These are phyloP conservation scores for Artemisia argyi DNA, from an alignment of 129 eudicot genomes.

Conservation along the genomic window DNA sequence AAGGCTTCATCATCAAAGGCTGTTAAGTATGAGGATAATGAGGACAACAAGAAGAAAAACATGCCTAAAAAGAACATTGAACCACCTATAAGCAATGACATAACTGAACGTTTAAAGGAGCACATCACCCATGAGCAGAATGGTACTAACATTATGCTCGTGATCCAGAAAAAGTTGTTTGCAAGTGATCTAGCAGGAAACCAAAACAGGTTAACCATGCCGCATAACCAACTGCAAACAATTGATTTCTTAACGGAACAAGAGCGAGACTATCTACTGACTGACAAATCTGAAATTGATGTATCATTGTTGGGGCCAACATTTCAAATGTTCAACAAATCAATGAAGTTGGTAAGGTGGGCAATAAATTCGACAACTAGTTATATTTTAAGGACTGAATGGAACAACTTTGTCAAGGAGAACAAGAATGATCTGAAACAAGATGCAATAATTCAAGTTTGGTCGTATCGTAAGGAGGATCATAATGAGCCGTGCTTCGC, in stretches of 20 bases:
- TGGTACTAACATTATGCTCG: background rate
- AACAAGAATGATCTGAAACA: background rate
- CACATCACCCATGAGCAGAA: background rate
- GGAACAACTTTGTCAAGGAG: slow-evolving; percentile 3
- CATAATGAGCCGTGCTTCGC: slow-evolving; percentile 4
- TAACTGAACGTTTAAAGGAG: slow-evolving; percentile 7
- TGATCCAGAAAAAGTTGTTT: slow-evolving; percentile 5
- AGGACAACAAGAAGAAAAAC: background rate
- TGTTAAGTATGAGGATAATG: background rate
- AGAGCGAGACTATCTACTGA: background rate
- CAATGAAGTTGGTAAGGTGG: slow-evolving; percentile 4
- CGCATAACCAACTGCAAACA: slow-evolving; percentile 4
- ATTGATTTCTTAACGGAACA: background rate
- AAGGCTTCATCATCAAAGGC: too few species aligned
- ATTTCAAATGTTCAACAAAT: background rate
- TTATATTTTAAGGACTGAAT: slow-evolving; percentile 8
- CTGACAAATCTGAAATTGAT: background rate
- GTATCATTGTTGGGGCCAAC: slow-evolving; percentile 6
- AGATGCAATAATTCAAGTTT: slow-evolving; percentile 10
- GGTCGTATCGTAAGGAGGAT: slow-evolving; percentile 16
- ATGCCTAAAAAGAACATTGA: background rate
- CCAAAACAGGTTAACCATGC: slow-evolving; percentile 20
- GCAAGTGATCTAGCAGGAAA: background rate
- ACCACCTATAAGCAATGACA: background rate
- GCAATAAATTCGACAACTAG: background rate